Conservation (phyloP, 768 basidiomycete genomes). For the Psilocybe cyanescens region DNA sequence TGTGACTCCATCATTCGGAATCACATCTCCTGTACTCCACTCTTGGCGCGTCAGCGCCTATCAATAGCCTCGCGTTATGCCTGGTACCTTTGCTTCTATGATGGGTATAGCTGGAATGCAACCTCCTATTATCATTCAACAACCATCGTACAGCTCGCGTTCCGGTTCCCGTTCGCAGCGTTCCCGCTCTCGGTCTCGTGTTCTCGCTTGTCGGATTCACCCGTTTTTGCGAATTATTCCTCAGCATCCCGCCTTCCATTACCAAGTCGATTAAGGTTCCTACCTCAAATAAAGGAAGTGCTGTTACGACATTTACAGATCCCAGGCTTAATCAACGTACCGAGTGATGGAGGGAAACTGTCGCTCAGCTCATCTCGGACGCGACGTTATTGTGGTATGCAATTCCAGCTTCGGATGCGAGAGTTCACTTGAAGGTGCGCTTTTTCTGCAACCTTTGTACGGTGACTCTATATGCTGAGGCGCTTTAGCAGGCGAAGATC, state of each 20-base stretch:
- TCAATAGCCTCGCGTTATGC: slow-evolving; percentile 4
- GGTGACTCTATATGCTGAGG: background rate
- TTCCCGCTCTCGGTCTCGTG: background rate
- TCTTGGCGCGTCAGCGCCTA: slow-evolving; percentile 33
- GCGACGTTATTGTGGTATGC: slow-evolving; percentile 39
- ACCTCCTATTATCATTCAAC: background rate
- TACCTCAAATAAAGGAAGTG: slow-evolving; percentile 29
- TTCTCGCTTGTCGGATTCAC: no score
- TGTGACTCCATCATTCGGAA: slow-evolving; percentile 37
- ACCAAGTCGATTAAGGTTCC: background rate
- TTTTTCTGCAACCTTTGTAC: background rate
- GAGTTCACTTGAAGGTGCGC: slow-evolving; percentile 34
- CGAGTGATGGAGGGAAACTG: slow-evolving; percentile 30
- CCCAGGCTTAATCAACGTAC: slow-evolving; percentile 35
- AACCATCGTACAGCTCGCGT: background rate
- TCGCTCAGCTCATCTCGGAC: slow-evolving; percentile 31
- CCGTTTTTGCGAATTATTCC: no score
- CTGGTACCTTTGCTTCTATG: background rate
- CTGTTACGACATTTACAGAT: slow-evolving; percentile 36
- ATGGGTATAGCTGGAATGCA: background rate
- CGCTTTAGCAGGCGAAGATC: slow-evolving; percentile 34
- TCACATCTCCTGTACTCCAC: slow-evolving; percentile 33
- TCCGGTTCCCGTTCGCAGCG: background rate
- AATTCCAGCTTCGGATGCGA: slow-evolving; percentile 38
- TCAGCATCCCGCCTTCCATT: background rate